phyloP scores from a whole-genome alignment of 441 rosid genomes.

The Croton laevigatus region DNA sequence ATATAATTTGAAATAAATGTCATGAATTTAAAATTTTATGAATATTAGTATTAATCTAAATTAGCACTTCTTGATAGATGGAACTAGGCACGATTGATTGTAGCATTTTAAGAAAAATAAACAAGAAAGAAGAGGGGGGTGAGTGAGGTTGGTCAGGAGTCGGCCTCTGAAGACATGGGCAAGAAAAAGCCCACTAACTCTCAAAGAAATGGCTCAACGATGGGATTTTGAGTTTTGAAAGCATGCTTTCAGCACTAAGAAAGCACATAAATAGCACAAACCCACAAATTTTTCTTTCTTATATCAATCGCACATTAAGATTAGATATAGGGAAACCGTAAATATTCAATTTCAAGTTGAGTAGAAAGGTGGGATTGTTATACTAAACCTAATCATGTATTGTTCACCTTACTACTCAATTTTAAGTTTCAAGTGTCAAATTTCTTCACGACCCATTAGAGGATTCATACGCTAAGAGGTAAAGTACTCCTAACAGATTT shows the following conservation, averaged over 20 bases:
- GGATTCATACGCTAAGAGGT: too few relatives aligned
- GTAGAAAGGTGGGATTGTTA: constrained; percentile 20
- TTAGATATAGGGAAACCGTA: background rate
- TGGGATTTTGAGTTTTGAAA: background rate
- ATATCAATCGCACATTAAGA: background rate
- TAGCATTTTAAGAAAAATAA: background rate
- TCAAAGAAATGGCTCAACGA: constrained; percentile 5
- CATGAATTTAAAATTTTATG: too few relatives aligned
- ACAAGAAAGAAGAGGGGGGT: background rate
- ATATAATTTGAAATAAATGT: too few relatives aligned
- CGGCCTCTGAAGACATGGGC: constrained; percentile 14
- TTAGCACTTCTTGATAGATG: too few relatives aligned
- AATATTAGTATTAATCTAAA: too few relatives aligned
- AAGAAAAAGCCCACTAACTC: constrained; percentile 14
- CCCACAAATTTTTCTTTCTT: background rate
- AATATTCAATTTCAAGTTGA: constrained; percentile 6
- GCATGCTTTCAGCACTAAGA: background rate
- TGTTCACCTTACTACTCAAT: constrained; percentile 15
- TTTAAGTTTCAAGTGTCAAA: background rate
- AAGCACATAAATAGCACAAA: background rate
- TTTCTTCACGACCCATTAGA: background rate
- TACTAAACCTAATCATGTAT: constrained; percentile 20
- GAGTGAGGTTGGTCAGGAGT: constrained; percentile 11
- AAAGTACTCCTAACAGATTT: too few relatives aligned
- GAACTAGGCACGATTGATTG: too few relatives aligned